These are phyloP conservation scores for Globisporangium lucens DNA, from an alignment of 352 stramenopile genomes.

Conservation along the genomic window DNA sequence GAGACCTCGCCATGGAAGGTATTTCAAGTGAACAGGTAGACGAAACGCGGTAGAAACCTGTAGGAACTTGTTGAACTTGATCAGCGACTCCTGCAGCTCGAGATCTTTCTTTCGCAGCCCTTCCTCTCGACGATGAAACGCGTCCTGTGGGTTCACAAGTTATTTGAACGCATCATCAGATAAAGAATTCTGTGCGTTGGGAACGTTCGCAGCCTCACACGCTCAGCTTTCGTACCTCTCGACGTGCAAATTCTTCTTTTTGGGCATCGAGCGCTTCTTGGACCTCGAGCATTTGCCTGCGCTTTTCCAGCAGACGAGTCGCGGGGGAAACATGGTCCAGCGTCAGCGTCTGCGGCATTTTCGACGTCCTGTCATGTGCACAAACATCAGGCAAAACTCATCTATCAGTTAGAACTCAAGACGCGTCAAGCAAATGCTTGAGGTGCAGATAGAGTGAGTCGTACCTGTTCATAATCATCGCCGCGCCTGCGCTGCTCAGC, in stretches of 20 bases:
- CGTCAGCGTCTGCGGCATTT: conserved; percentile 86
- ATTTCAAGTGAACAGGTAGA: background rate
- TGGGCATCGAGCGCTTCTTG: conserved; percentile 92
- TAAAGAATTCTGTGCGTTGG: too few relatives aligned
- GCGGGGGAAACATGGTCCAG: conserved; percentile 92
- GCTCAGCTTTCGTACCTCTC: conserved; percentile 30
- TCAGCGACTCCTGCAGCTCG: conserved; percentile 93
- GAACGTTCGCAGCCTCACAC: too few relatives aligned
- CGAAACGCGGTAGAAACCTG: conserved; percentile 12
- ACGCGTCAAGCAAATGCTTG: too few relatives aligned
- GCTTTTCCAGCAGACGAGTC: conserved; percentile 92
- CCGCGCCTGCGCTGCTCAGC: conserved; percentile 53
- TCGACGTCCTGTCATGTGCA: conserved; percentile 24
- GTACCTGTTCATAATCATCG: conserved; percentile 73
- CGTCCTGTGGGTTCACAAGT: conserved; percentile 47
- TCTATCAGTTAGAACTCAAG: background rate
- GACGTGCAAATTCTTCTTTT: conserved; percentile 91
- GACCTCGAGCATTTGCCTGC: conserved; percentile 94
- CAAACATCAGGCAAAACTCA: background rate
- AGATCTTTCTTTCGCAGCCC: conserved; percentile 92
- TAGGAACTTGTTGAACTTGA: conserved; percentile 97
- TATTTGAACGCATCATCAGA: too few relatives aligned
- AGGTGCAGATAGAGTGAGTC: background rate
- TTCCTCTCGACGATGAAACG: conserved; percentile 92
- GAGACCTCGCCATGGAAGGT: background rate